phyloP scores from a whole-genome alignment of 2,329 filamentous ascomycete genomes.

The Ophiostoma himal-ulmi region DNA sequence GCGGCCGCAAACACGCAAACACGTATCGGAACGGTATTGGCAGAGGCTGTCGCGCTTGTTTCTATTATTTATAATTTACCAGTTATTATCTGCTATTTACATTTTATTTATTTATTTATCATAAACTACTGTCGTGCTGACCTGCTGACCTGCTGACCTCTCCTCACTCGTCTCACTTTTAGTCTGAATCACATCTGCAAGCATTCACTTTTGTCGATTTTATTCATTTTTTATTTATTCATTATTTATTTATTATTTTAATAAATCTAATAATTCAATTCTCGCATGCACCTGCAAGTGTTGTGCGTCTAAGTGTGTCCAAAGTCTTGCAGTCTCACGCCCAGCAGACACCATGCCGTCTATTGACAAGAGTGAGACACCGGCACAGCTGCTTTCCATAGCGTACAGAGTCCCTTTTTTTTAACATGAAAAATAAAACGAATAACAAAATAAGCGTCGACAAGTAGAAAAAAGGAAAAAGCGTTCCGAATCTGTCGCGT shows the following conservation, averaged over 20 bases:
- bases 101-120: background rate
- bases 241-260: too few relatives aligned
- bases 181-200: background rate
- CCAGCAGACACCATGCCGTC: too few relatives aligned
- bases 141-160: background rate
- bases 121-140: background rate
- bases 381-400: too few relatives aligned
- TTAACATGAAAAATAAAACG: background rate
- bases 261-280: too few relatives aligned
- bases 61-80: too few relatives aligned
- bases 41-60: background rate
- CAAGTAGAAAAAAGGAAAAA: slow-evolving; percentile 8
- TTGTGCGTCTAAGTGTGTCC: background rate
- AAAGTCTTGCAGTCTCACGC: too few relatives aligned
- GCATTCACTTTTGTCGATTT: background rate
- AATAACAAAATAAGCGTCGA: background rate
- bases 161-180: background rate
- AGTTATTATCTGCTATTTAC: background rate
- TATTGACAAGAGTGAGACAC: background rate
- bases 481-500: background rate
- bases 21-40: background rate
- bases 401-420: background rate
- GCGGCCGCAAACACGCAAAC: background rate
- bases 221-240: background rate
- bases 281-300: background rate